Evolutionary conservation across 2,329 filamentous ascomycete genomes (phyloP), one percentile per base, ranked within the genome.

Genomic region (Stemphylium lycopersici): DNA sequence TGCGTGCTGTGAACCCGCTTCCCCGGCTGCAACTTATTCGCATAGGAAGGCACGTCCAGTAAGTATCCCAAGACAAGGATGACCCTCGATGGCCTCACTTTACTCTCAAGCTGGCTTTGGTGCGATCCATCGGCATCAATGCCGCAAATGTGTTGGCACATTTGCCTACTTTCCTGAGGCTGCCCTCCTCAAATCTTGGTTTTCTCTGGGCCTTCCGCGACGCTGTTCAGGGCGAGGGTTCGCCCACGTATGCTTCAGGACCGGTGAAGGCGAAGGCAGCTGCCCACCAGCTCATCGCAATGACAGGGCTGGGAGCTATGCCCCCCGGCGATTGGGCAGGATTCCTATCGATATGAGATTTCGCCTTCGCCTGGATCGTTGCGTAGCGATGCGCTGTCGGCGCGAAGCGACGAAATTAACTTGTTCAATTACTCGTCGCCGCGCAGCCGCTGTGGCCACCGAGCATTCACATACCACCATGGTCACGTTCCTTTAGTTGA

Each of bases 211-310:
- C 26, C 8, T 29, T 8, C 26, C 26, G 8, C 7, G 2, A 29
- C 26, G 26, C 8, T 8, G 26, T 29, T 6, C 10, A 29, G 26
- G 26, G 26, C 8, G 26, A 29, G 26, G 10, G 44, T 32, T 50
- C 31, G 48, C 24, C 39, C 32, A 38, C 13, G 39, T 31, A 29
- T 15, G 7, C 8, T 6, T 22, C 16, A 44, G 38, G 31, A 44
- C 32, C 48, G 48, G 48, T 50, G 32, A 37, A 16, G 12, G 12
- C 37, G 13, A 38, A 50, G 48, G 40, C 33, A 44, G 29, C 16
- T 31, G n/a, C 32, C 16, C 32, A 29, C 22, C 39, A 26, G 15
- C 20, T 31, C 15, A 20, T 18, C 12, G 15, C 4, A 11, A 11
- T 11, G n/a, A 37, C 39, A 12, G 31, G 39, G 39, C 39, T 37